phyloP scores from a whole-genome alignment of 1,284 basidiomycete genomes.

The Fistulinella cinereoalba region DNA sequence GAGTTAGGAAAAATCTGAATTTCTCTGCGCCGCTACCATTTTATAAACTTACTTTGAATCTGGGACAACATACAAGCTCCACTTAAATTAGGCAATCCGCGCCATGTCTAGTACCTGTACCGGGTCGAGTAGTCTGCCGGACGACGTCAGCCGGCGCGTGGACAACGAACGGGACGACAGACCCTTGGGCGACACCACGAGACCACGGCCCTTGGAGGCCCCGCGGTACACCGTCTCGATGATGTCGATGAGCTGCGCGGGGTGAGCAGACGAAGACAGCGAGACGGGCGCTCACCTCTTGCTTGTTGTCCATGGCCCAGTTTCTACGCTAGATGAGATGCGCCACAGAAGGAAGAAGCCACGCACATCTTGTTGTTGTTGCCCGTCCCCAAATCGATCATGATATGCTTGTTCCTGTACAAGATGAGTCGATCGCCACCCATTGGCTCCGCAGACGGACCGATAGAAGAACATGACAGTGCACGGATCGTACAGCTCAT shows the following conservation, averaged over 20 bases:
- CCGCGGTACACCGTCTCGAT: constrained; percentile 98
- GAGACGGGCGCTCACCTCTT: constrained; percentile 62
- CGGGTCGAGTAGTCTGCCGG: constrained; percentile 78
- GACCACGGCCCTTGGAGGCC: constrained; percentile 95
- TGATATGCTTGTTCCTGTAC: constrained; percentile 94
- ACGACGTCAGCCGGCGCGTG: constrained; percentile 1
- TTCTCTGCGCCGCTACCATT: too few species aligned
- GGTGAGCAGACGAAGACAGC: constrained; percentile 2
- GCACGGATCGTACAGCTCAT: constrained; percentile 91
- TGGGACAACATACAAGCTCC: too few species aligned
- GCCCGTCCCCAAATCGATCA: constrained; percentile 99
- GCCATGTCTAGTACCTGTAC: constrained; percentile 71
- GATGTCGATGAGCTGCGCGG: constrained; percentile 86
- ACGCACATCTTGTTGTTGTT: constrained; percentile 99
- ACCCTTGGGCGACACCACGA: constrained; percentile 97
- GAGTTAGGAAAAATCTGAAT: too few species aligned
- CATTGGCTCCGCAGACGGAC: constrained; percentile 37
- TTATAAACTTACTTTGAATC: too few species aligned
- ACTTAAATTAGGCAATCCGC: too few species aligned
- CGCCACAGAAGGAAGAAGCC: background rate
- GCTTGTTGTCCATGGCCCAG: constrained; percentile 97
- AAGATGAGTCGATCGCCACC: constrained; percentile 1
- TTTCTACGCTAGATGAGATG: constrained; percentile 54
- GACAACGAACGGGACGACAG: constrained; percentile 15
- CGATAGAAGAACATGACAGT: constrained; percentile 99